Conservation (phyloP, 164 flowering plant species). For the Berberis thunbergii region DNA sequence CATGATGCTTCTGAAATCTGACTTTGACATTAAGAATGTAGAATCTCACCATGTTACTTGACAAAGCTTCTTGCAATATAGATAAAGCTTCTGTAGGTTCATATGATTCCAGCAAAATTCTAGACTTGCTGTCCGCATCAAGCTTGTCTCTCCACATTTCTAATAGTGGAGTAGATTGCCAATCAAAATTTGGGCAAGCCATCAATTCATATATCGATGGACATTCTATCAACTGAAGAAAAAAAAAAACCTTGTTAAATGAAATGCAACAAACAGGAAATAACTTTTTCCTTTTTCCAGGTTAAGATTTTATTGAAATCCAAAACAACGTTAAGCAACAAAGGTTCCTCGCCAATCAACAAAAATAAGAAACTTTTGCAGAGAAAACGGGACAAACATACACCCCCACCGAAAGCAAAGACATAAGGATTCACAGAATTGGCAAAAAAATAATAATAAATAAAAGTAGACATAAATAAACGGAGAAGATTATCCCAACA, state of each 20-base stretch:
- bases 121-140: conserved; percentile 34
- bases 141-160: conserved; percentile 72
- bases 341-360: not conserved
- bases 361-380: not conserved
- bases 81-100: conserved; percentile 45
- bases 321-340: too few relatives aligned
- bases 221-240: conserved; percentile 87
- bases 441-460: not conserved
- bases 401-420: not conserved
- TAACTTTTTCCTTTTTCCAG: not conserved
- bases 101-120: conserved; percentile 56
- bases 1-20: not conserved
- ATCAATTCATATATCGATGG: conserved; percentile 94
- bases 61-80: conserved; percentile 60
- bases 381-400: not conserved
- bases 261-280: not conserved
- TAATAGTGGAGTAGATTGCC: conserved; percentile 62
- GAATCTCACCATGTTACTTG: conserved; percentile 55
- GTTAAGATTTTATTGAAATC: too few relatives aligned
- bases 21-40: not conserved
- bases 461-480: too few relatives aligned
- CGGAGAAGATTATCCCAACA: too few relatives aligned
- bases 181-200: conserved; percentile 61
- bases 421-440: not conserved
- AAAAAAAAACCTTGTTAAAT: conserved; percentile 1